Evolutionary conservation across 73 alveolate genomes (phyloP).

Genomic region (Effrenium voratum): DNA sequence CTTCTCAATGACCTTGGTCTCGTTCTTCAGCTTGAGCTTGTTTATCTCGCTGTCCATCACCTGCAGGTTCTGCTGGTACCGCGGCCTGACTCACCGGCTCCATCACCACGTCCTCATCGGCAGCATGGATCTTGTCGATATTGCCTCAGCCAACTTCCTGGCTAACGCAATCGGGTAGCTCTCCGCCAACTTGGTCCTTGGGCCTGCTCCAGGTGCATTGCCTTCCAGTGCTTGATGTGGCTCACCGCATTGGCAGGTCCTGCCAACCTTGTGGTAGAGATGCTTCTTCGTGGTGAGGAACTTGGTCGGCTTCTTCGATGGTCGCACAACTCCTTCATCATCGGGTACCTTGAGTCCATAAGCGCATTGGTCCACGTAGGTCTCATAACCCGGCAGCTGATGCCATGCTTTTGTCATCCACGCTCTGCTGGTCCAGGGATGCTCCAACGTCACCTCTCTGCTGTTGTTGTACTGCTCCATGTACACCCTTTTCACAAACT

Average conservation of each 20-base stretch:
- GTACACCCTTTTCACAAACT: neutral
- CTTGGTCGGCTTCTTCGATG: neutral
- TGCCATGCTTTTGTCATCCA: neutral
- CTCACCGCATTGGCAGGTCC: neutral
- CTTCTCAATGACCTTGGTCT: neutral
- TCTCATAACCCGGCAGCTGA: neutral
- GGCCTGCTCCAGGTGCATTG: neutral
- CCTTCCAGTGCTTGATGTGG: neutral
- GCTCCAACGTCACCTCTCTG: neutral
- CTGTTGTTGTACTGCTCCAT: neutral
- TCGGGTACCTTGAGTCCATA: neutral
- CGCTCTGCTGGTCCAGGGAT: neutral
- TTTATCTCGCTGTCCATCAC: neutral
- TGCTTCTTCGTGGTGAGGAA: neutral
- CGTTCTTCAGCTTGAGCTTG: neutral
- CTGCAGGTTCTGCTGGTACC: neutral
- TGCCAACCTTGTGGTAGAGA: neutral
- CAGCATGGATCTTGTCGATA: neutral
- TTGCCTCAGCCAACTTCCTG: neutral
- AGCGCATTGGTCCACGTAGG: constrained; percentile 2
- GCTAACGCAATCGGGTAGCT: neutral
- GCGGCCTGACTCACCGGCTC: neutral
- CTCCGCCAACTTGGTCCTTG: neutral
- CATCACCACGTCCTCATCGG: neutral
- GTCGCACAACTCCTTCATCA: neutral